Evolutionary conservation across 179 eudicot genomes (phyloP), one percentile per base, ranked within the genome.

Genomic region (Gypsophila paniculata): DNA sequence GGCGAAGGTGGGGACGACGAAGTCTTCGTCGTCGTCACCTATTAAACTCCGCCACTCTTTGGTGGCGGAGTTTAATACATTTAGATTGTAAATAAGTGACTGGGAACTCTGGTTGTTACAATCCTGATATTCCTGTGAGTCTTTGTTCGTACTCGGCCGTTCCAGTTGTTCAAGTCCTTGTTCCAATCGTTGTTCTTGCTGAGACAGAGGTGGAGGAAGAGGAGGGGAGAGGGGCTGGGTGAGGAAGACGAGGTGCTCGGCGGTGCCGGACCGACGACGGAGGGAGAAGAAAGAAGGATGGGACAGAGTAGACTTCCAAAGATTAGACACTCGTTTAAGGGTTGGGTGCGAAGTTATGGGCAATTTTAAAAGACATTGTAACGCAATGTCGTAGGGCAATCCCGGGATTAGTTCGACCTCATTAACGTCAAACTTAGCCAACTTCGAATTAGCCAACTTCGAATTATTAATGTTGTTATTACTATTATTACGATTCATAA

Each of bases 1-100:
- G 2, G 83, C 75, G 42, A 83, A 83, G 2, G 78, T 69, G 8
- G 86, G 86, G 8, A 82, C 66, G 1, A 67, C 59, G 0, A 62
- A 42, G 10, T 42, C 46, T 2, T 0, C 8, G 46, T 29, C 34
- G 34, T 29, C 34, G 34, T n/a, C n/a, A n/a, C n/a, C 59, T 23
- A 39, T 6, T 9, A 83, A 59, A 12, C 73, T 46, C 7, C 69
- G 38, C 86, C 86, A 83, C 17, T 80, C 72, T 1, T 18, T 2
- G 7, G 15, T 26, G 3, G 26, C 75, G 0, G 36, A 19, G 52
- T 80, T 83, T 14, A 17, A 80, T 0, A 83, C 19, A 17, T 73
- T 78, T 7, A 83, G 64, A 2, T 68, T 59, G 46, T 79, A 79
- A 42, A 6, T 42, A 0, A 42, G 11, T 17, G 13, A 2, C 6